Evolutionary conservation across 805 yeast species (phyloP), one percentile per base, ranked within the genome.

Genomic region (Yamadazyma ubonensis): DNA sequence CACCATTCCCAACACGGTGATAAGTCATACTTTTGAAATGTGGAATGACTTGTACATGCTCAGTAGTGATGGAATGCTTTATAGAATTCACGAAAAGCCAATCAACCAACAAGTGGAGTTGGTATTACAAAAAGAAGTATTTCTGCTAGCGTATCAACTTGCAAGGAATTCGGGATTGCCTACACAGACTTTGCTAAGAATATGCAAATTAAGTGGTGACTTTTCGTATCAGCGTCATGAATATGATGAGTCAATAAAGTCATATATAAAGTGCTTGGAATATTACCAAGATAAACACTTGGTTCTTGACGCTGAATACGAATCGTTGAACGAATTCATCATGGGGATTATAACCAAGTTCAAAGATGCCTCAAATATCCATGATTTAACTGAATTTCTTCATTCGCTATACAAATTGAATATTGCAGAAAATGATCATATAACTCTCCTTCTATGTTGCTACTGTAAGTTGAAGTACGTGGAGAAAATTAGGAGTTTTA

Each of bases 331-430:
- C 29, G 67, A 63, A 35, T 64, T 63, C 35, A 53, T 89, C 2
- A 85, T 91, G 56, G 86, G 81, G 43, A 78, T 89, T 3, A 86
- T 91, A 14, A 76, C 86, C 30, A 82, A 83, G 51, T 87, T 83
- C 58, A 81, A 84, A 47, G 95, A 83, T 44, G 82, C 88, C 15
- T 79, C 86, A 5, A 82, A 83, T 42, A 84, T 87, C 1, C 65
- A 69, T 20, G 77, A 77, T 43, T 62, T 90, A 51, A 73, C 87
- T 0, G 66, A 67, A 29, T 89, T 83, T 47, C 63, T 89, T 23
- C 79, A 79, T 56, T 74, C 74, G 9, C 66, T 89, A 47, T 68
- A 84, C 39, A 71, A 71, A 6, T 58, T 70, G 30, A 71, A 74
- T 2, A 49, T 73, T 10, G 81, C 96, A 0, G 76, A 77, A n/a